Evolutionary conservation across 2,329 filamentous ascomycete genomes (phyloP).

Genomic region (Alternaria rosae): DNA sequence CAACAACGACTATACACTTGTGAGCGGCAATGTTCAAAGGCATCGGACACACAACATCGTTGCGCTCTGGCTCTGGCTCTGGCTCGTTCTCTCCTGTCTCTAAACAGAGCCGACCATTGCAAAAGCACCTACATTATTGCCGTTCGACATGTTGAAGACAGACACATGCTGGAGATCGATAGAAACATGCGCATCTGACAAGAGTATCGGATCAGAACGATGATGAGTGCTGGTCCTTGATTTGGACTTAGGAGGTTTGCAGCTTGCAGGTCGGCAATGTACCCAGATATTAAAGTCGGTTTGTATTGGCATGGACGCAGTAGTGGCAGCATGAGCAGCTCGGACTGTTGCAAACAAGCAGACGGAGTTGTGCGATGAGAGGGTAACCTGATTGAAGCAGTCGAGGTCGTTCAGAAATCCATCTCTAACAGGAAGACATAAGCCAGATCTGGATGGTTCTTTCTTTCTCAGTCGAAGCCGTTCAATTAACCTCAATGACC

Average conservation of each 20-base stretch:
- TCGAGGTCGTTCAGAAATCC: background rate
- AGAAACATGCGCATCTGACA: background rate
- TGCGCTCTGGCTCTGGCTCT: background rate
- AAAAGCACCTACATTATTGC: background rate
- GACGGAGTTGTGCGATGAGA: background rate
- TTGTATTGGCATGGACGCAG: background rate
- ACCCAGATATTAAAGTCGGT: background rate
- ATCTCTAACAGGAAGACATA: background rate
- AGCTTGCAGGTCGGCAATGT: background rate
- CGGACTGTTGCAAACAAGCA: background rate
- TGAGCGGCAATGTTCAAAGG: background rate
- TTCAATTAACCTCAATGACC: background rate
- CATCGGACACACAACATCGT: background rate
- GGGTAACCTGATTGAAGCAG: background rate
- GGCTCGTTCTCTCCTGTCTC: background rate
- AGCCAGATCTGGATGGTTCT: background rate
- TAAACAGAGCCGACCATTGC: background rate
- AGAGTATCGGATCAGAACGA: background rate
- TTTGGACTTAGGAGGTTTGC: background rate
- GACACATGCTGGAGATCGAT: background rate
- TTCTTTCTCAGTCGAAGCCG: background rate
- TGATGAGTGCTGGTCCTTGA: background rate
- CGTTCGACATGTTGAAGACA: background rate
- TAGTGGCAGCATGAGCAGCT: background rate
- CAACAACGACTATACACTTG: background rate